Conservation (phyloP, 345 rosid genomes). For the Chamaenerion angustifolium region DNA sequence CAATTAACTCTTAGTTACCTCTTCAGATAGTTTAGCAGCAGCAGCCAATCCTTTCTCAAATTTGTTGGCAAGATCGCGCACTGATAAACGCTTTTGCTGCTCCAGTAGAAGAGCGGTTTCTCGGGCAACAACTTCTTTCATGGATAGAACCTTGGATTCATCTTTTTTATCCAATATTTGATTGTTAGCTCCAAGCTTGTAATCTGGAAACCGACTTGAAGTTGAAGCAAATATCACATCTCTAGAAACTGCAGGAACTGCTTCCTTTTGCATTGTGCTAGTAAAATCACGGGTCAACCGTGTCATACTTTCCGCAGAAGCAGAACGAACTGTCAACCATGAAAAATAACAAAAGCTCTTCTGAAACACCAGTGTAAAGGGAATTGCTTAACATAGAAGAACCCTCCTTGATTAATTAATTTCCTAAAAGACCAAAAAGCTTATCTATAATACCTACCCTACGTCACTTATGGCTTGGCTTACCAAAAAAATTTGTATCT, state of each 20-base stretch:
- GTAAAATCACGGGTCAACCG: slow-evolving; percentile 59
- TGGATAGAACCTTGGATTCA: slow-evolving; percentile 59
- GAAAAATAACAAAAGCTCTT: neutral
- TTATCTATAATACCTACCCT: too few relatives aligned
- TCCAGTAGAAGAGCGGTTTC: slow-evolving; percentile 83
- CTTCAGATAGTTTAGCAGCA: slow-evolving; percentile 91
- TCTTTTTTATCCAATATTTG: slow-evolving; percentile 64
- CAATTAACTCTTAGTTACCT: slow-evolving; percentile 23
- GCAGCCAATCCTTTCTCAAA: slow-evolving; percentile 94
- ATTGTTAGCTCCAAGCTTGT: slow-evolving; percentile 65
- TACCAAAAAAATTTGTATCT: too few relatives aligned
- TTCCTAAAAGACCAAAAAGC: too few relatives aligned
- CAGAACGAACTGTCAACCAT: slow-evolving; percentile 3
- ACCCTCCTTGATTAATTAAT: too few relatives aligned
- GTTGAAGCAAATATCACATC: slow-evolving; percentile 79
- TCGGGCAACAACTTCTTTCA: slow-evolving; percentile 89
- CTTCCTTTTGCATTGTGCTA: slow-evolving; percentile 50
- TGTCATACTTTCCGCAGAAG: slow-evolving; percentile 34
- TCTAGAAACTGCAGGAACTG: slow-evolving; percentile 56
- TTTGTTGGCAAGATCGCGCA: slow-evolving; percentile 88
- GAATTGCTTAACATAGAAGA: too few relatives aligned
- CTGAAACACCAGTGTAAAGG: too few relatives aligned
- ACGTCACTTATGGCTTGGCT: too few relatives aligned
- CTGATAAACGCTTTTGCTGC: slow-evolving; percentile 92
- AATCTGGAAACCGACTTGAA: slow-evolving; percentile 70